Conservation (phyloP, 2,329 filamentous ascomycete genomes). For the Keithomyces neogunnii region DNA sequence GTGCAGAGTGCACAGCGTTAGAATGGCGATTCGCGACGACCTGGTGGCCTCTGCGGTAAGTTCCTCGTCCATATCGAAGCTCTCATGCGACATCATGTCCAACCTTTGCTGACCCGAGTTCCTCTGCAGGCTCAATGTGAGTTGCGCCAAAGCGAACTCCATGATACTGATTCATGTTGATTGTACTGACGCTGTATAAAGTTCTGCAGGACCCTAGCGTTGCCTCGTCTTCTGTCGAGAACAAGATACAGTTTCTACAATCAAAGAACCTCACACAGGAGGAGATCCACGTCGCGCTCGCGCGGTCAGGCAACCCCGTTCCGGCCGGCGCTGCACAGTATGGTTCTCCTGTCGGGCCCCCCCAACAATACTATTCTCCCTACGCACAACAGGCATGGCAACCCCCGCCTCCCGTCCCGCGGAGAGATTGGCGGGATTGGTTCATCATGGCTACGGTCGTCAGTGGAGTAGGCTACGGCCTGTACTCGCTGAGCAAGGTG, state of each 20-base stretch:
- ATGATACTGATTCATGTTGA: not conserved
- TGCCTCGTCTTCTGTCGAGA: conserved; percentile 81
- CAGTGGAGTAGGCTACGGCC: conserved; percentile 77
- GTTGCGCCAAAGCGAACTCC: conserved; percentile 12
- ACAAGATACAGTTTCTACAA: conserved; percentile 83
- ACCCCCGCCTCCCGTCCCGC: conserved; percentile 53
- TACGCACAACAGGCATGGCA: conserved; percentile 51
- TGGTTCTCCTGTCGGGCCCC: conserved; percentile 33
- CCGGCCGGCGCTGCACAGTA: conserved; percentile 31
- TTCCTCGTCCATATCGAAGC: conserved; percentile 5
- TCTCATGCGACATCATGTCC: not conserved
- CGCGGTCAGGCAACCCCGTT: conserved; percentile 55
- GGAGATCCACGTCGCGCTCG: conserved; percentile 79
- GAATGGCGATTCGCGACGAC: conserved; percentile 88
- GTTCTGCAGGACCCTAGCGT: conserved; percentile 94
- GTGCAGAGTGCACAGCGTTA: conserved; percentile 9
- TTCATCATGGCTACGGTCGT: conserved; percentile 99
- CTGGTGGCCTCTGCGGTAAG: conserved; percentile 72
- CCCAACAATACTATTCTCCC: conserved; percentile 37
- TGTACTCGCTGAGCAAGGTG: conserved; percentile 84
- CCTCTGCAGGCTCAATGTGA: conserved; percentile 33
- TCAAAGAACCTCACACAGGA: conserved; percentile 97
- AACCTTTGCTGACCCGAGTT: conserved; percentile 1
- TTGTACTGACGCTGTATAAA: conserved; percentile 24
- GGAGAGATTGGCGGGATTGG: conserved; percentile 95